Base-by-base conservation (phyloP, 371 early-diverging fungal species). In the Saksenaea oblongispora region DNA sequence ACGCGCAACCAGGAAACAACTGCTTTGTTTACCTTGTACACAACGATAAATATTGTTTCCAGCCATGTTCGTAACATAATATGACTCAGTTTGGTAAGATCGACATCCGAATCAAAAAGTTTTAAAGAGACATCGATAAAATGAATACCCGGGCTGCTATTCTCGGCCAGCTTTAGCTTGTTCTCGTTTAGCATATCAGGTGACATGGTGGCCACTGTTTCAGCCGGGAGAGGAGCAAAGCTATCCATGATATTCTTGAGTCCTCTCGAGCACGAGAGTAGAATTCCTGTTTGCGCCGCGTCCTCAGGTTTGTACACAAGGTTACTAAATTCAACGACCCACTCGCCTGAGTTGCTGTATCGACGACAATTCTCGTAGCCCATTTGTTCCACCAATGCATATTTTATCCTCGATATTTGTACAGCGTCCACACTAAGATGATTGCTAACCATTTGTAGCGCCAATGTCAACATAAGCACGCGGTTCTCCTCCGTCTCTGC, bases 51-150 rank as follows among this genome's bases (percentile, higher is more conserved):
- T 15, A 84, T 56, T 5, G 79, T 75, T 28, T 87, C 87, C 4
- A 87, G 73, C 87, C 87, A 87, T 24, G 71, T 73, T 47, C 77
- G 83, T 31, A 87, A 72, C 64, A 78, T 72, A 56, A 80, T 62
- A 63, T 83, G 83, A 18, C 72, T 80, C 5, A 83, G 27, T 41
- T 61, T 61, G 11, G 79, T 70, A 31, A 83, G 64, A 55, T 83
- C 79, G 0, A 80, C 56, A 9, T 72, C 74, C 14, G 84, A 80
- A 56, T 77, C 71, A 36, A 83, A 73, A 56, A 81, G 66, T n/a
- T 76, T 79, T 13, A 84, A 68, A 0, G 82, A 76, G 9, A 83
- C 75, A 63, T 83, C 82, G 35, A 83, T 73, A 18, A 75, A 77
- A 55, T 82, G 73, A 1, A 74, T 68, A 28, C 80, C 83, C 10